Evolutionary conservation across 768 basidiomycete species (phyloP), one percentile per base, ranked within the genome.

Genomic region (Rhizopogon roseolus): DNA sequence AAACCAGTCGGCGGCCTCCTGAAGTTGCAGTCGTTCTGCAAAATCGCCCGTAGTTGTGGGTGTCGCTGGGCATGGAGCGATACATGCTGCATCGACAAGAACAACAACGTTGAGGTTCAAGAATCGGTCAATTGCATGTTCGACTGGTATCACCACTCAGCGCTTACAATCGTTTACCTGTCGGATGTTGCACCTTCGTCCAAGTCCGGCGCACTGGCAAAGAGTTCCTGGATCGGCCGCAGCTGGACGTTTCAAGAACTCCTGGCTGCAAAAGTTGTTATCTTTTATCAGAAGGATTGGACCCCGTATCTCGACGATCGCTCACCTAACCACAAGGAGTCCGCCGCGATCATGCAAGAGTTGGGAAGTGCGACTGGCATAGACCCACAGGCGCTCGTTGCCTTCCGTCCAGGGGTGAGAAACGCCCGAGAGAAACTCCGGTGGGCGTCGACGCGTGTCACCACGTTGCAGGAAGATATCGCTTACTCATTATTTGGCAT

Each of bases 81-180:
- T 27, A 66, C 66, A 0, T 64, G 59, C 8, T 67, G 66, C 41
- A 64, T 68, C 45, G 64, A 67, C 43, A 68, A 64, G 41, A 49
- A 46, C 53, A 67, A 65, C 19, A 68, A 63, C 32, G 52, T 65
- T 5, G 66, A 67, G 17, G 63, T 67, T 42, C 60, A 64, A 53
- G 62, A 67, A 49, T 64, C 67, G 28, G 61, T 67, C 52, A 54
- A 58, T 14, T 65, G 66, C 49, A 67, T 67, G 66, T 67, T 68
- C 56, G 53, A 29, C 32, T 67, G 66, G 66, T 67, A 67, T 32
- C 50, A 61, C 5, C 58, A 63, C 4, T 62, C 66, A 27, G 55
- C 56, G 19, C 44, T 66, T 29, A 66, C 64, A 19, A 45, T 64
- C 54, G 43, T 66, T 17, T 64, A 67, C 25, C 54, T 67, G 38